phyloP scores from a whole-genome alignment of 2,329 filamentous ascomycete genomes.

The Pseudocercospora cruenta region DNA sequence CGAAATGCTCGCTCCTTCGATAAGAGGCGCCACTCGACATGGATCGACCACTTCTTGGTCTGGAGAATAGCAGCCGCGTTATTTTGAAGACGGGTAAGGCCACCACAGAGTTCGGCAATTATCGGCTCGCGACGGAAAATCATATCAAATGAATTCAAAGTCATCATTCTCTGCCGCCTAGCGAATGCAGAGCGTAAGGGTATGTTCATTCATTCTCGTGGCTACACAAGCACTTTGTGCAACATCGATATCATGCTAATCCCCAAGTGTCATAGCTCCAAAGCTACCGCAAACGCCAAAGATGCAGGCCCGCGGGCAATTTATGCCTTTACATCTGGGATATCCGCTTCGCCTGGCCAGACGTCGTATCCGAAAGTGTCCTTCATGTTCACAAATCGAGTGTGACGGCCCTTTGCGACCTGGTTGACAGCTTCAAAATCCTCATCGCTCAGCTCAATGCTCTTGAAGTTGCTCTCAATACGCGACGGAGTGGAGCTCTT shows the following conservation, averaged over 20 bases:
- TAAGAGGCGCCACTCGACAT: too few species aligned
- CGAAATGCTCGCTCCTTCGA: too few species aligned
- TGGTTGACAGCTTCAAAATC: constrained; percentile 64
- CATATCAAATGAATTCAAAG: neutral
- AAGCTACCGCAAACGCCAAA: neutral
- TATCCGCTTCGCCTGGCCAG: constrained; percentile 19
- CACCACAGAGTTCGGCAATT: neutral
- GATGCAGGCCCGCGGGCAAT: neutral
- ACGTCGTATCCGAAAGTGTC: constrained; percentile 74
- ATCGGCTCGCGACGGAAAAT: neutral
- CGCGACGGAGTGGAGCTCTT: constrained; percentile 70
- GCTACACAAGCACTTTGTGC: constrained; percentile 1
- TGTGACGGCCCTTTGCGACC: constrained; percentile 68
- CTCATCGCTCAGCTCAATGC: constrained; percentile 58
- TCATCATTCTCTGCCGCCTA: too few species aligned
- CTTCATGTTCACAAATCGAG: constrained; percentile 80
- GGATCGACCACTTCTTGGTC: too few species aligned
- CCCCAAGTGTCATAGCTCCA: neutral
- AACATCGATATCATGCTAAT: neutral
- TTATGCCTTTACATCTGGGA: constrained; percentile 19
- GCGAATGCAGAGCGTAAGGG: too few species aligned
- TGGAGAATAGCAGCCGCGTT: too few species aligned
- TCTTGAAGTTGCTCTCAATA: constrained; percentile 70
- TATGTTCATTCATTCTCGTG: neutral
- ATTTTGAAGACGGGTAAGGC: too few species aligned